Conservation (phyloP, 306 rosid species). For the Cicer arietinum region DNA sequence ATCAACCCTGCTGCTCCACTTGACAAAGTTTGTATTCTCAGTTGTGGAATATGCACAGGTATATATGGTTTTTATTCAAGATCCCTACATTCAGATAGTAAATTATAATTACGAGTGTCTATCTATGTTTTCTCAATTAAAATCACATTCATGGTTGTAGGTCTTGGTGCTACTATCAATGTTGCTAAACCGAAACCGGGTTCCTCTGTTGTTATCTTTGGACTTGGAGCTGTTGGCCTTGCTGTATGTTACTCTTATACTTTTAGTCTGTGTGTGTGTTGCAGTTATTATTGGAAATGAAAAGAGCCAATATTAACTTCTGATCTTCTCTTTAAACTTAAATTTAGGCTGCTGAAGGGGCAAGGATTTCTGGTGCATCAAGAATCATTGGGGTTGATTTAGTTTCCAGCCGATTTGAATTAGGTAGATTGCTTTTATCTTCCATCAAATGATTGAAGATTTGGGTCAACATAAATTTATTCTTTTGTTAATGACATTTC, state of each 20-base stretch:
- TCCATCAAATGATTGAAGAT: constrained; percentile 3
- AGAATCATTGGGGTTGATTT: constrained; percentile 89
- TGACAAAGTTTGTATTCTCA: constrained; percentile 89
- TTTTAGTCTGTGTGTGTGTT: not conserved
- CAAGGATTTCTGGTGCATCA: constrained; percentile 80
- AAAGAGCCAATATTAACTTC: not conserved
- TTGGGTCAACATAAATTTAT: not conserved
- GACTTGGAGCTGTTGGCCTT: constrained; percentile 95
- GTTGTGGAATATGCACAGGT: constrained; percentile 96
- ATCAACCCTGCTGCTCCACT: constrained; percentile 88
- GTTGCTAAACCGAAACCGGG: constrained; percentile 95
- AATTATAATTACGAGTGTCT: too few species aligned
- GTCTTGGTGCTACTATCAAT: constrained; percentile 88
- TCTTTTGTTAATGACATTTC: constrained; percentile 6
- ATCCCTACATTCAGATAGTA: too few species aligned
- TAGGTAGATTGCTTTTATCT: constrained; percentile 55
- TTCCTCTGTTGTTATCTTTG: constrained; percentile 79
- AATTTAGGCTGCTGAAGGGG: constrained; percentile 88
- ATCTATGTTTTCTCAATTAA: too few species aligned
- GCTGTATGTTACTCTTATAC: constrained; percentile 60
- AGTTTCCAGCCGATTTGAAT: constrained; percentile 71
- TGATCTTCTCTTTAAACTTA: not conserved
- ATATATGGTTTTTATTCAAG: not conserved
- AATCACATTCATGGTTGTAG: constrained; percentile 35
- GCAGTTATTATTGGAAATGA: not conserved